Evolutionary conservation across 2,329 filamentous ascomycete genomes (phyloP).

Genomic region (Colletotrichum chlorophyti): DNA sequence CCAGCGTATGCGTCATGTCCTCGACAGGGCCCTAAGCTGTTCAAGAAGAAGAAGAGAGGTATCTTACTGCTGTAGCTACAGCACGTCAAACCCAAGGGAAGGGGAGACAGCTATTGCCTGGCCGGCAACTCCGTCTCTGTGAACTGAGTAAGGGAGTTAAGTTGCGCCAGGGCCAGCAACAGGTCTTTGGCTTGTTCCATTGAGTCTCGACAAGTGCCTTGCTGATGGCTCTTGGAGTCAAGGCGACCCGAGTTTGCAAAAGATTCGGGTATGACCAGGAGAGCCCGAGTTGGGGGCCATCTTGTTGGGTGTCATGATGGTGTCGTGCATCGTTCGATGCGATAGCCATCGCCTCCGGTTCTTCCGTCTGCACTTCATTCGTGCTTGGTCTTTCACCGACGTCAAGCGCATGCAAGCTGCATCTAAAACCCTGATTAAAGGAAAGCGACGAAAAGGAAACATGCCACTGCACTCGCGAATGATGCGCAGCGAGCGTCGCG

Average conservation of each 20-base stretch:
- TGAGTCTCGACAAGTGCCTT: too few relatives aligned
- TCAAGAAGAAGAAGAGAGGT: too few relatives aligned
- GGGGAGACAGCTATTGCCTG: background rate
- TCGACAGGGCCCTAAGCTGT: slow-evolving; percentile 22
- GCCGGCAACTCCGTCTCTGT: slow-evolving; percentile 10
- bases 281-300: too few relatives aligned
- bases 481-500: background rate
- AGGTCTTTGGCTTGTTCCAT: too few relatives aligned
- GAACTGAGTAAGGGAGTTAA: background rate
- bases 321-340: too few relatives aligned
- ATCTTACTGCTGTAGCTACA: background rate
- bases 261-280: too few relatives aligned
- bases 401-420: background rate
- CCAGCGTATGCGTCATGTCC: slow-evolving; percentile 12
- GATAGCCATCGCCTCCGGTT: too few relatives aligned
- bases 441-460: background rate
- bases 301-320: too few relatives aligned
- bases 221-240: background rate
- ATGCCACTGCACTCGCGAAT: too few relatives aligned
- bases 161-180: slow-evolving; percentile 2
- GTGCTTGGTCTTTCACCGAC: background rate
- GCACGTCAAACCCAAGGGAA: background rate
- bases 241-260: background rate
- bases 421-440: background rate
- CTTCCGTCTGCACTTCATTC: too few relatives aligned